Conservation (phyloP, 352 stramenopile genomes). For the Thalassiosira allenii region DNA sequence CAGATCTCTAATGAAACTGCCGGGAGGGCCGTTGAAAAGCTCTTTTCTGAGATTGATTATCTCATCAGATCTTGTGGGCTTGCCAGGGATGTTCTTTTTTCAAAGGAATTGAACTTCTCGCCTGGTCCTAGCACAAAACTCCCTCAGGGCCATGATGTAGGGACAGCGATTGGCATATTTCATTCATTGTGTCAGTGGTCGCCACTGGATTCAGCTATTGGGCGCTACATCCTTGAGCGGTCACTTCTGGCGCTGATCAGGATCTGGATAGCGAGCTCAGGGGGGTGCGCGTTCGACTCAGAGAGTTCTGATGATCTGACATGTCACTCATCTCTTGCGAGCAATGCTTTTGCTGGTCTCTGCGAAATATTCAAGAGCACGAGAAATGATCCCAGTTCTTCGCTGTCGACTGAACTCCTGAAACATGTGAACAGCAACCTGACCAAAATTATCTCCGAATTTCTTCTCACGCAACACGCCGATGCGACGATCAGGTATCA, state of each 20-base stretch:
- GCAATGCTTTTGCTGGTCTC: constrained; percentile 50
- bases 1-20: constrained; percentile 16
- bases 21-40: constrained; percentile 15
- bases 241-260: constrained; percentile 56
- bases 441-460: constrained; percentile 61
- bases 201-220: constrained; percentile 36
- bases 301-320: constrained; percentile 1
- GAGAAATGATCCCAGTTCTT: constrained; percentile 13
- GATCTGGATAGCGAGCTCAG: constrained; percentile 61
- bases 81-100: constrained; percentile 37
- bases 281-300: constrained; percentile 23
- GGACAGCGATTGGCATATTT: constrained; percentile 43
- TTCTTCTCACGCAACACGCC: constrained; percentile 52
- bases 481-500: constrained; percentile 42
- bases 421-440: constrained; percentile 41
- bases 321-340: constrained; percentile 30
- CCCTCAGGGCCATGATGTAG: constrained; percentile 9
- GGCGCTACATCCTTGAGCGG: constrained; percentile 38
- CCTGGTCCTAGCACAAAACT: background rate
- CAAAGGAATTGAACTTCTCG: constrained; percentile 17
- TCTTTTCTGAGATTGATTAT: constrained; percentile 62
- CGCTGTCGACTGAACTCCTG: constrained; percentile 14
- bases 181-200: constrained; percentile 42
- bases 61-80: constrained; percentile 41
- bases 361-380: constrained; percentile 37